Base-by-base conservation (phyloP, 2,329 filamentous ascomycete genomes). In the Karstenula rhodostoma region DNA sequence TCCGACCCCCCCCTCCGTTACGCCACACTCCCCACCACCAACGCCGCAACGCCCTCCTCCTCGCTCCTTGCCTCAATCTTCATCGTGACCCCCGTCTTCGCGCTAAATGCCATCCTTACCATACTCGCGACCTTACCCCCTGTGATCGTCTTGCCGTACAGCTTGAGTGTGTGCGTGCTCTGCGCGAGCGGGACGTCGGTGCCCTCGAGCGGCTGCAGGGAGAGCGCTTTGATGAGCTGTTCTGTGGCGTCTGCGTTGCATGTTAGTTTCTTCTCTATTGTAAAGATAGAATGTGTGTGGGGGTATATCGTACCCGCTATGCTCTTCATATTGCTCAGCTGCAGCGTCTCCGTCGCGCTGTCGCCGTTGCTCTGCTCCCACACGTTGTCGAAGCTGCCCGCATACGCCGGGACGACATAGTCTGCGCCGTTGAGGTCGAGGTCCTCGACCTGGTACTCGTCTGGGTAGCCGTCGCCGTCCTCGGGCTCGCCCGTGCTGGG, bases 381-480 rank as follows among this genome's bases (percentile, higher is more conserved):
- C 50, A 98, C 87, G 73, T 96, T 93, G 75, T 92, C 93, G 77
- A 98, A 99, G 84, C 93, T 96, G 77, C 94, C 91, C 19, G 94
- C 94, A 78, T 96, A 99, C 1, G 93, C 90, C 22, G 95, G 95
- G 50, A 97, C 86, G 63, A 99, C 89, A 79, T 97, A 99, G 79
- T 99, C 95, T 68, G 93, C 93, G 60, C 94, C 95, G 19, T 88
- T 86, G 62, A 99, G 87, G 63, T 97, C 94, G 62, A 98, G 88
- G 75, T 97, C 93, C 63, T 95, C 93, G 61, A 98, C 91, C 81
- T 97, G 92, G 76, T 99, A 99, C 81, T 99, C 95, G 73, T 99
- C 95, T 56, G 98, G 94, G 78, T 98, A 98, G 48, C 95, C 95
- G 49, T 82, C 74, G 47, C 76, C 86, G 17, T 96, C 93, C 78